A percentile compares a stretch with the other conserved stretches of the same genome.
Evolutionary conservation across 768 basidiomycete genomes (phyloP).

Genomic region (Amanita exitialis): DNA sequence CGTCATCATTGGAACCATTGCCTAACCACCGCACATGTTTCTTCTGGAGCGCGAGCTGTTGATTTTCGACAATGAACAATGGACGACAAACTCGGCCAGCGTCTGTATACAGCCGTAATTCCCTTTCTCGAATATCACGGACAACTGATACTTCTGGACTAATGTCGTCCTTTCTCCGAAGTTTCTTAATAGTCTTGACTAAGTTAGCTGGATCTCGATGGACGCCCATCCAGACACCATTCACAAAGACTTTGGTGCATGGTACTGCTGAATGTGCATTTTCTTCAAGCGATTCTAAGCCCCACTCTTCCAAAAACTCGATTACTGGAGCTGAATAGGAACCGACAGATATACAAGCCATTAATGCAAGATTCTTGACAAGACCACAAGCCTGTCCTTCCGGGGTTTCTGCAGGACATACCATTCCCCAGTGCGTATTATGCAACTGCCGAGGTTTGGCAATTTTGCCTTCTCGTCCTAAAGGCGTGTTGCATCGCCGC

Average conservation of each 20-base stretch:
- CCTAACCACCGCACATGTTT: constrained; percentile 71
- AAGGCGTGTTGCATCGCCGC: constrained; percentile 95
- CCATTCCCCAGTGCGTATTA: constrained; percentile 99
- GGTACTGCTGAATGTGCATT: constrained; percentile 78
- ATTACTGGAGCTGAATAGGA: constrained; percentile 93
- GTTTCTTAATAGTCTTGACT: constrained; percentile 86
- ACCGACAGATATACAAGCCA: constrained; percentile 97
- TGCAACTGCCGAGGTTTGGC: constrained; percentile 98
- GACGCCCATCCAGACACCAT: constrained; percentile 99
- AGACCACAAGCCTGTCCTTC: constrained; percentile 99
- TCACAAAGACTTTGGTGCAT: constrained; percentile 95
- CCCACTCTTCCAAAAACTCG: constrained; percentile 99
- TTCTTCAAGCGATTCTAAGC: constrained; percentile 89
- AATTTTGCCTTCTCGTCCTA: constrained; percentile 97
- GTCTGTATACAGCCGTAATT: constrained; percentile 91
- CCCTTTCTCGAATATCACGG: constrained; percentile 93
- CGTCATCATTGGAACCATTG: constrained; percentile 47
- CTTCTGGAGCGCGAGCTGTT: constrained; percentile 75
- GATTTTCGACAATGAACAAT: constrained; percentile 91
- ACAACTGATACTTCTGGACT: constrained; percentile 95
- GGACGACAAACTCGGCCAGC: constrained; percentile 96
- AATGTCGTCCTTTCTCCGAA: constrained; percentile 91
- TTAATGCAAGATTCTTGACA: constrained; percentile 95
- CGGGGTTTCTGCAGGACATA: constrained; percentile 98
- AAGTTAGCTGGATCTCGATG: constrained; percentile 91